Percentiles rank a stretch among this genome's conserved stretches.
These are phyloP conservation scores for Ceratocystis papillata DNA, from an alignment of 2,329 filamentous ascomycete species.

Conservation along the genomic window DNA sequence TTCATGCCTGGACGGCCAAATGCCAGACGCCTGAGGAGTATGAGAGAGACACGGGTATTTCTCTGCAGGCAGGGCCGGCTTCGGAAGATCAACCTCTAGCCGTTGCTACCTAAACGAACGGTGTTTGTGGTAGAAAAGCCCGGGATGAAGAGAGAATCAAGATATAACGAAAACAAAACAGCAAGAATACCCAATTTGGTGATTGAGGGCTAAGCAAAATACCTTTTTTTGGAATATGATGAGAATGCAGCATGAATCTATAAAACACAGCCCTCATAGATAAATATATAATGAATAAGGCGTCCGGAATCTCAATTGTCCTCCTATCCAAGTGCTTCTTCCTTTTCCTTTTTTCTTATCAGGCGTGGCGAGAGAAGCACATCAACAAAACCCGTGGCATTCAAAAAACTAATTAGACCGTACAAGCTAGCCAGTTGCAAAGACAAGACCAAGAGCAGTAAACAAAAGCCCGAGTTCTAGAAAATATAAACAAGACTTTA, in stretches of 20 bases:
- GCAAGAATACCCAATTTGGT: slow-evolving; percentile 14
- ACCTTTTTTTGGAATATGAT: not conserved
- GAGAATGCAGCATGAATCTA: not conserved
- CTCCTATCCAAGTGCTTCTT: not conserved
- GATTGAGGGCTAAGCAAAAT: not conserved
- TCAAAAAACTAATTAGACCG: not conserved
- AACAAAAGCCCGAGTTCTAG: not conserved
- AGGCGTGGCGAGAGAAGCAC: not conserved
- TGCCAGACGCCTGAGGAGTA: slow-evolving; percentile 88
- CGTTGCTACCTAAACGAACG: slow-evolving; percentile 28
- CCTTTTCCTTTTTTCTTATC: not conserved
- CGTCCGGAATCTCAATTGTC: not conserved
- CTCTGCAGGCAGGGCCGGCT: slow-evolving; percentile 30
- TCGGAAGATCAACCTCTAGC: slow-evolving; percentile 30
- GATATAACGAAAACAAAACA: not conserved
- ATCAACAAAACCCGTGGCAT: not conserved
- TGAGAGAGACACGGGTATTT: slow-evolving; percentile 48
- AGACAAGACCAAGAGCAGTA: not conserved
- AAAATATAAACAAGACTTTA: slow-evolving; percentile 6
- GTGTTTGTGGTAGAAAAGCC: not conserved
- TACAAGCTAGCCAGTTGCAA: not conserved
- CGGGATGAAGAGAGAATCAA: not conserved
- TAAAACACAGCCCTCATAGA: not conserved
- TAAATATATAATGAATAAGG: not conserved
- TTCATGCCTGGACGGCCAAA: slow-evolving; percentile 92